phyloP scores from a whole-genome alignment of 1,284 basidiomycete genomes.

The Austroboletus rostrupii region DNA sequence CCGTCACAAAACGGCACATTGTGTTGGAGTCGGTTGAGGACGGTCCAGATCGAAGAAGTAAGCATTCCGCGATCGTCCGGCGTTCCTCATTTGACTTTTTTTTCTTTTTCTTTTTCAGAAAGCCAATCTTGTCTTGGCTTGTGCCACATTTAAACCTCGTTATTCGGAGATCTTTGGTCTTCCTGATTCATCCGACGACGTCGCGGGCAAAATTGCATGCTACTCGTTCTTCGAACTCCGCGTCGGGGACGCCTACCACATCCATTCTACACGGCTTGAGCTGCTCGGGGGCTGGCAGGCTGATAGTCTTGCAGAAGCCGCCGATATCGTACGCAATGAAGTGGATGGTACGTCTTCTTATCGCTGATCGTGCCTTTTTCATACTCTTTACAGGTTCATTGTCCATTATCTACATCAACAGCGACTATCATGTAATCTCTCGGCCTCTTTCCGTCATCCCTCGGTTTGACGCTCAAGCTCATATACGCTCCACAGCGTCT shows the following conservation, averaged over 20 bases:
- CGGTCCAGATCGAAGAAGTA: conserved; percentile 23
- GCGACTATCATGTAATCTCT: conserved; percentile 25
- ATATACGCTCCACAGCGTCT: conserved; percentile 18
- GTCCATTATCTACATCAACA: conserved; percentile 24
- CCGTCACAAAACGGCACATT: conserved; percentile 4
- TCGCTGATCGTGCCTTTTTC: conserved; percentile 9
- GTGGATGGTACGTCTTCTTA: conserved; percentile 40
- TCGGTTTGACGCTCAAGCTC: conserved; percentile 14
- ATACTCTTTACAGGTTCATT: conserved; percentile 28
- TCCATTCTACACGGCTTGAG: conserved; percentile 40
- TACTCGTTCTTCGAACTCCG: conserved; percentile 47
- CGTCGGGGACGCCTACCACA: conserved; percentile 32
- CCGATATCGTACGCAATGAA: conserved; percentile 41
- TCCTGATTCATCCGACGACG: conserved; percentile 14
- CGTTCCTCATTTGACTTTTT: neutral
- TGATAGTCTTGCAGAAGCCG: conserved; percentile 42
- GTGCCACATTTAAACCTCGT: conserved; percentile 17
- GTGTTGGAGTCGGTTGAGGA: conserved; percentile 20
- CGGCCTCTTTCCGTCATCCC: conserved; percentile 32
- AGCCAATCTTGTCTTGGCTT: conserved; percentile 22
- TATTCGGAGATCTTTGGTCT: conserved; percentile 25
- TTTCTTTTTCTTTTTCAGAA: conserved; percentile 12
- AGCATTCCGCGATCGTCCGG: neutral
- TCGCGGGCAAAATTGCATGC: conserved; percentile 13
- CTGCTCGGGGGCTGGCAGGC: conserved; percentile 54